phyloP scores from a whole-genome alignment of 768 basidiomycete genomes.

The Tephrocybe sp. region DNA sequence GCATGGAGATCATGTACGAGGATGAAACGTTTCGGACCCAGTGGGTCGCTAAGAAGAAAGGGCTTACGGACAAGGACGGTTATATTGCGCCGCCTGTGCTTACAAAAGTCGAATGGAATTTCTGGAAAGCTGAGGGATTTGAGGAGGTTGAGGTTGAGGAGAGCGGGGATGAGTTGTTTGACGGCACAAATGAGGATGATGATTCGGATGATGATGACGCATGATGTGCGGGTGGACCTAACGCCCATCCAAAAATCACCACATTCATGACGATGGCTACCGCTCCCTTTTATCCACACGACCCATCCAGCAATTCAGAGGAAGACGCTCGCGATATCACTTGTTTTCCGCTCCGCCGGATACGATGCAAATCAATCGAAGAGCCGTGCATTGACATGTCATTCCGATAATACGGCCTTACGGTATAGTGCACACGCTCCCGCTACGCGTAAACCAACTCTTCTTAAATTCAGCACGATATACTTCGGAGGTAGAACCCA shows the following conservation, averaged over 20 bases:
- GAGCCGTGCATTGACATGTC: background rate
- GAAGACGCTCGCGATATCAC: no score
- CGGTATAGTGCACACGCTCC: background rate
- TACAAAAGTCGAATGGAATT: conserved; percentile 29
- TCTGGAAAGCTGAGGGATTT: conserved; percentile 20
- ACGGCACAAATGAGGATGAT: background rate
- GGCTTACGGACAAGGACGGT: conserved; percentile 9
- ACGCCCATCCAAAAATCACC: no score
- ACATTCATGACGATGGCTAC: no score
- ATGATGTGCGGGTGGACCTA: background rate
- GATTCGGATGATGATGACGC: background rate
- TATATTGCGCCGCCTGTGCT: conserved; percentile 29
- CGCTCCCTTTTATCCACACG: no score
- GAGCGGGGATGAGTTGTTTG: conserved; percentile 13
- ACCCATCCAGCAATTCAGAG: no score
- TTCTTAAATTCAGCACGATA: background rate
- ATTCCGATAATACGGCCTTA: background rate
- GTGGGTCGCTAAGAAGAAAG: conserved; percentile 32
- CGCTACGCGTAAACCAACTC: background rate
- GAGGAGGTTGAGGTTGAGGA: conserved; percentile 19
- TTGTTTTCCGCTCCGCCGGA: no score
- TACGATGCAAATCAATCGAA: no score
- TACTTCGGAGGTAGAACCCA: background rate
- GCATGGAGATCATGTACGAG: conserved; percentile 35
- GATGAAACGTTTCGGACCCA: conserved; percentile 27